Evolutionary conservation across 2,329 filamentous ascomycete species (phyloP).

Genomic region (Ophiostoma sp.): DNA sequence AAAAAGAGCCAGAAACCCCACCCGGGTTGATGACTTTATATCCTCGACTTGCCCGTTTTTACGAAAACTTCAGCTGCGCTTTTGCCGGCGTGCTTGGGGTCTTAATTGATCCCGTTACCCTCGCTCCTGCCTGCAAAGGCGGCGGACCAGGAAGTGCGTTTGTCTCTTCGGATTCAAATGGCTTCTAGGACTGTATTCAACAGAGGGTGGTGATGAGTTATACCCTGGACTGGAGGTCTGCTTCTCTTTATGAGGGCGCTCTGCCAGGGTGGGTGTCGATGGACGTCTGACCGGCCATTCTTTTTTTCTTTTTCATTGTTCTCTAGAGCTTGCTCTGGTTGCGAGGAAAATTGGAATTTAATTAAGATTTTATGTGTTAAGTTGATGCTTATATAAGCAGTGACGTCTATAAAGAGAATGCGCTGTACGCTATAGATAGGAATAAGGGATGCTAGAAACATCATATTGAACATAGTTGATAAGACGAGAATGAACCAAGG

Average conservation of each 20-base stretch:
- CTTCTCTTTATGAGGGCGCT: conserved; percentile 62
- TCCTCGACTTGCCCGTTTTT: conserved; percentile 56
- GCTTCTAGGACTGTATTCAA: conserved; percentile 52
- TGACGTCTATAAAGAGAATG: too few relatives aligned
- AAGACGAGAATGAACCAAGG: neutral
- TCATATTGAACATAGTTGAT: neutral
- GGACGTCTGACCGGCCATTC: conserved; percentile 80
- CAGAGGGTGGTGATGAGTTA: conserved; percentile 94
- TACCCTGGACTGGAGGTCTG: conserved; percentile 63
- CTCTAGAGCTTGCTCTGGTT: conserved; percentile 14
- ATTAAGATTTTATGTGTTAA: neutral
- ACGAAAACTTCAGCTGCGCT: conserved; percentile 21
- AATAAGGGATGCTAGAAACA: too few relatives aligned
- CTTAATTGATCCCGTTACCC: conserved; percentile 49
- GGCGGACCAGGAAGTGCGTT: conserved; percentile 41
- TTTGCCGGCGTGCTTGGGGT: conserved; percentile 16
- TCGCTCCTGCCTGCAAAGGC: conserved; percentile 57
- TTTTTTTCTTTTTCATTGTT: conserved; percentile 41
- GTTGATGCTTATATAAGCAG: too few relatives aligned
- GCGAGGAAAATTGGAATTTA: neutral
- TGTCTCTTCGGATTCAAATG: conserved; percentile 18
- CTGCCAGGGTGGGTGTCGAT: conserved; percentile 72
- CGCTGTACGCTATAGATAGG: too few relatives aligned
- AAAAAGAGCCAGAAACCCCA: conserved; percentile 89
- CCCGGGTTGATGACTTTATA: conserved; percentile 86